A percentile compares a stretch with the other conserved stretches of the same genome.
These are phyloP conservation scores for Lachancea nothofagi DNA, from an alignment of 805 yeast species.

Conservation along the genomic window DNA sequence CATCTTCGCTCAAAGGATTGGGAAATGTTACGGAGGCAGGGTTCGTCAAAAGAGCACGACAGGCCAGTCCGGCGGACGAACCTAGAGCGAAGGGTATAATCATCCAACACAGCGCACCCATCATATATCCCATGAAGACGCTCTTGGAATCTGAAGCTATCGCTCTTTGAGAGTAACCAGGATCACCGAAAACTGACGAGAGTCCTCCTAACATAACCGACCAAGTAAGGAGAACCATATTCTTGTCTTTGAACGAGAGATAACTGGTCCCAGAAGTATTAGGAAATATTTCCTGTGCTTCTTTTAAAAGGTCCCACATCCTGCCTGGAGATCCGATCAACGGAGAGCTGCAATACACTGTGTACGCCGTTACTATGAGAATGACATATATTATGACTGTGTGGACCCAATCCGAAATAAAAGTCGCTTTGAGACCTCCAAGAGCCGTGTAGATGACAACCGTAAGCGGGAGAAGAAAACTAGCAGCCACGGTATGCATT, in stretches of 20 bases:
- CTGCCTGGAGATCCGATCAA: constrained; percentile 41
- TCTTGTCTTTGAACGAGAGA: constrained; percentile 31
- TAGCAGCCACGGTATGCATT: constrained; percentile 42
- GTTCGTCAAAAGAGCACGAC: constrained; percentile 32
- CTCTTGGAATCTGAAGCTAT: constrained; percentile 37
- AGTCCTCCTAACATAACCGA: constrained; percentile 32
- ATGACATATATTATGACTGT: constrained; percentile 41
- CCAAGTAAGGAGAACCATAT: constrained; percentile 31
- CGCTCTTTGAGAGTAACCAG: constrained; percentile 39
- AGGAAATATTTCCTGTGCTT: constrained; percentile 32
- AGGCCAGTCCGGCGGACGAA: constrained; percentile 34
- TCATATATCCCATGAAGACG: constrained; percentile 34
- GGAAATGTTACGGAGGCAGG: constrained; percentile 41
- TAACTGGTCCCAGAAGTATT: constrained; percentile 29
- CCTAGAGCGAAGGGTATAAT: constrained; percentile 36
- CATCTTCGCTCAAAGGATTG: constrained; percentile 31
- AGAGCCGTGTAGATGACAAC: constrained; percentile 44
- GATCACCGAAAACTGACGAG: constrained; percentile 34
- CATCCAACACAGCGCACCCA: constrained; percentile 38
- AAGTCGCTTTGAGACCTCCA: constrained; percentile 49
- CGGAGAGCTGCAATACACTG: constrained; percentile 34
- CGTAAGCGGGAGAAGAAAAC: constrained; percentile 41
- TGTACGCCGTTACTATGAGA: constrained; percentile 33
- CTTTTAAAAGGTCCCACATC: constrained; percentile 39
- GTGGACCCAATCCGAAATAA: constrained; percentile 48